phyloP scores from a whole-genome alignment of 2,329 filamentous ascomycete genomes.

The Fusarium nisikadoi region DNA sequence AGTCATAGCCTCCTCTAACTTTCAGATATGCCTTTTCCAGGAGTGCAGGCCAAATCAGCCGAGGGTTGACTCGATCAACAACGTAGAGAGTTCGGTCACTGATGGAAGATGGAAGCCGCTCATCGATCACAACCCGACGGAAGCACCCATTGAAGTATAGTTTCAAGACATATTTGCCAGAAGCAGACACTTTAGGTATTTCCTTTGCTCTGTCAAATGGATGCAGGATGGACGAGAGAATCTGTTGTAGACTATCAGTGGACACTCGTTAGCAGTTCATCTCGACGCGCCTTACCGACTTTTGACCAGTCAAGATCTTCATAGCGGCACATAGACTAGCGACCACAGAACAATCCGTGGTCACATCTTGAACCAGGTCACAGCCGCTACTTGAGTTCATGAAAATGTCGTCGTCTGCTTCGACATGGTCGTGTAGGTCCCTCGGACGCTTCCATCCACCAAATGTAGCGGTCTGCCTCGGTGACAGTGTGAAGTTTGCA shows the following conservation, averaged over 20 bases:
- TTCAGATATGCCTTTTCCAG: slow-evolving; percentile 98
- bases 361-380: slow-evolving; percentile 94
- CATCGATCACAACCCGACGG: slow-evolving; percentile 87
- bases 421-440: slow-evolving; percentile 60
- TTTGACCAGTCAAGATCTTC: slow-evolving; percentile 73
- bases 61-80: slow-evolving; percentile 82
- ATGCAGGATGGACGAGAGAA: slow-evolving; percentile 78
- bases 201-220: slow-evolving; percentile 73
- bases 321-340: slow-evolving; percentile 90
- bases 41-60: slow-evolving; percentile 89
- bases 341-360: slow-evolving; percentile 96
- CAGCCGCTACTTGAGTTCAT: slow-evolving; percentile 70
- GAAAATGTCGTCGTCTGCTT: slow-evolving; percentile 53
- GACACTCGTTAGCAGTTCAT: not conserved
- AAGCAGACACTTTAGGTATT: slow-evolving; percentile 73
- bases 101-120: slow-evolving; percentile 82
- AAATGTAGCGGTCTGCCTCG: slow-evolving; percentile 79
- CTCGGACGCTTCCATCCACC: slow-evolving; percentile 82
- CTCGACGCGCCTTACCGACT: slow-evolving; percentile 63
- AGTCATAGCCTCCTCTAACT: slow-evolving; percentile 94
- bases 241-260: slow-evolving; percentile 54
- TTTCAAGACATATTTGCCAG: slow-evolving; percentile 90
- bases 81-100: slow-evolving; percentile 84
- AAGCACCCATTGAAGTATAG: slow-evolving; percentile 96
- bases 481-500: slow-evolving; percentile 76